Conservation (phyloP, 2,329 filamentous ascomycete species). For the Diplocarpon rosae region DNA sequence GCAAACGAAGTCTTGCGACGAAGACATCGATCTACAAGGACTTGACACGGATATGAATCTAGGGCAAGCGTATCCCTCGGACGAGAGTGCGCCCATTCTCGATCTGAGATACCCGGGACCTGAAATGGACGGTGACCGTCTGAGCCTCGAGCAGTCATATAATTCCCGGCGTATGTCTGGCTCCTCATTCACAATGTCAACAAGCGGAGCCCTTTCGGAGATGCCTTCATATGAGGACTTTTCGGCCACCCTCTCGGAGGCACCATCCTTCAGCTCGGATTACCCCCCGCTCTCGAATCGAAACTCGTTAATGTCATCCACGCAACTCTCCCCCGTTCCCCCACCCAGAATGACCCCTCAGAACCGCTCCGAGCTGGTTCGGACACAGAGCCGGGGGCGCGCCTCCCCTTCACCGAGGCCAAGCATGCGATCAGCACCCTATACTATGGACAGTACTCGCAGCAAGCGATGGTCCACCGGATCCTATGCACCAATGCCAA, state of each 20-base stretch:
- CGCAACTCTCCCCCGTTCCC: conserved; percentile 60
- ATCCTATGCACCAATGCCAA: conserved; percentile 50
- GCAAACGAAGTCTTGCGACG: conserved; percentile 46
- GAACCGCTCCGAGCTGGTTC: conserved; percentile 47
- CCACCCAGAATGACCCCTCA: conserved; percentile 57
- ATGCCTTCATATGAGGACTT: conserved; percentile 63
- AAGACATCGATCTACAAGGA: conserved; percentile 42
- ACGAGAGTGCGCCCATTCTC: conserved; percentile 51
- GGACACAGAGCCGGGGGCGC: conserved; percentile 55
- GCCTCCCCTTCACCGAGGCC: conserved; percentile 63
- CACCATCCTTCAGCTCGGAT: conserved; percentile 54
- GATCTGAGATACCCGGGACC: conserved; percentile 43
- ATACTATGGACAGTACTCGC: conserved; percentile 54
- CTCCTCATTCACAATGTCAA: conserved; percentile 65
- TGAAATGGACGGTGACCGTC: conserved; percentile 38
- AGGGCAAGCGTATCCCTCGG: conserved; percentile 50
- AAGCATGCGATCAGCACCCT: conserved; percentile 57
- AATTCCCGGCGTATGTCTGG: conserved; percentile 56
- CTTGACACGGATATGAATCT: conserved; percentile 48
- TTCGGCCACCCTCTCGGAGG: conserved; percentile 53
- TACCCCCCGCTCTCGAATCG: conserved; percentile 57
- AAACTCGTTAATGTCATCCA: conserved; percentile 60
- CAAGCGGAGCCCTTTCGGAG: conserved; percentile 52
- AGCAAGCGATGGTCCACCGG: conserved; percentile 72
- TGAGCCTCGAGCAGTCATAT: conserved; percentile 40